A percentile compares a stretch with the other conserved stretches of the same genome.
These are phyloP conservation scores for Xerocomellus intermedius DNA, from an alignment of 768 basidiomycete genomes.

Conservation along the genomic window DNA sequence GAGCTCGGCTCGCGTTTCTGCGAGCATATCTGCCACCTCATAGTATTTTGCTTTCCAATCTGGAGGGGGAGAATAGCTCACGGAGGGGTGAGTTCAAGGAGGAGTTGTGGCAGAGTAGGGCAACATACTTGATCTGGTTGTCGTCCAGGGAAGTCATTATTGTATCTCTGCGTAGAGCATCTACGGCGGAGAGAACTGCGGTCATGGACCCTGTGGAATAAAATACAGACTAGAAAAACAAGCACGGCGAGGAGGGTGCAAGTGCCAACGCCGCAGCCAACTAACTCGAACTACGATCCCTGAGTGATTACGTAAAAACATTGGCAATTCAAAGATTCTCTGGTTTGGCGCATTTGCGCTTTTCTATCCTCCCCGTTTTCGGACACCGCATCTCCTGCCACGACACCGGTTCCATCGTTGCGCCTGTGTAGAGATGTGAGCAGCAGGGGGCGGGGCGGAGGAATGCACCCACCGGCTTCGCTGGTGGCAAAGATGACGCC, in stretches of 20 bases:
- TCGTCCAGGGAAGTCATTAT: constrained; percentile 64
- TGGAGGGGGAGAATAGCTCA: constrained; percentile 55
- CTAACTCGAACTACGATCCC: constrained; percentile 15
- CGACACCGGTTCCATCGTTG: constrained; percentile 80
- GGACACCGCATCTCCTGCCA: constrained; percentile 93
- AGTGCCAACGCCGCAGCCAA: constrained; percentile 8
- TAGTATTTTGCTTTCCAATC: constrained; percentile 82
- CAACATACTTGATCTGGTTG: constrained; percentile 55
- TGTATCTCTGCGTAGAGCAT: constrained; percentile 57
- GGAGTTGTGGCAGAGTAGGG: constrained; percentile 12
- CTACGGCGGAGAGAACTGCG: constrained; percentile 60
- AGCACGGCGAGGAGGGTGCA: constrained; percentile 4
- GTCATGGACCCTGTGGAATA: constrained; percentile 45
- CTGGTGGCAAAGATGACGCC: constrained; percentile 91
- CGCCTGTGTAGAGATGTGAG: constrained; percentile 44
- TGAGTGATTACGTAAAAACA: constrained; percentile 21
- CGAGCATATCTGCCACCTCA: constrained; percentile 80
- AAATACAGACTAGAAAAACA: constrained; percentile 23
- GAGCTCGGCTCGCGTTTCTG: constrained; percentile 81
- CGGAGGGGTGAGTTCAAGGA: constrained; percentile 14
- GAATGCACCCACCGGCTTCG: constrained; percentile 64
- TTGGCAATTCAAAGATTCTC: constrained; percentile 47
- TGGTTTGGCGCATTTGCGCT: constrained; percentile 85
- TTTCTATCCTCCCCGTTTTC: constrained; percentile 75
- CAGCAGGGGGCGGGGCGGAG: background rate